Evolutionary conservation across 306 rosid species (phyloP).

Genomic region (Cucurbita argyrosperma): DNA sequence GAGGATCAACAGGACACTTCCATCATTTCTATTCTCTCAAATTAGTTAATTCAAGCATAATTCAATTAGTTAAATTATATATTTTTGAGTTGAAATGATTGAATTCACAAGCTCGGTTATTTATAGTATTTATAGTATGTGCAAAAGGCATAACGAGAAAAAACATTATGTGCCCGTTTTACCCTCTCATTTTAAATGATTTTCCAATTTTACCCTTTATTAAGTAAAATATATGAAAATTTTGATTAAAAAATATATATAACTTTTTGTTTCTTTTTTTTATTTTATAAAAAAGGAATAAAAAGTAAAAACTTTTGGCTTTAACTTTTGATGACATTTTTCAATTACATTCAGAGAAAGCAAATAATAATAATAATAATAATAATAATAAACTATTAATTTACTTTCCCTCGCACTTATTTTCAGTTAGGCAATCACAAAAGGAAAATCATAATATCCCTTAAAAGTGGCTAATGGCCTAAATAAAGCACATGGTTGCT

Average conservation of each 20-base stretch:
- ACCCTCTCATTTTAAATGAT: too few species aligned
- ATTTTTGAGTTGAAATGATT: too few species aligned
- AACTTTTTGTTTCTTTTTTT: not conserved
- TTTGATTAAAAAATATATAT: not conserved
- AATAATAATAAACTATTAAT: not conserved
- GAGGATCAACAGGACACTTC: conserved; percentile 69
- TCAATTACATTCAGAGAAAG: not conserved
- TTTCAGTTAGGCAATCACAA: not conserved
- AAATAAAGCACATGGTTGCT: not conserved
- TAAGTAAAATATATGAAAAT: not conserved
- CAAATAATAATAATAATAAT: too few species aligned
- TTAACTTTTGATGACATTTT: not conserved
- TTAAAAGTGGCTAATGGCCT: not conserved
- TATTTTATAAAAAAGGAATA: not conserved
- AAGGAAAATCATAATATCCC: not conserved
- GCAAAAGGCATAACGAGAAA: too few species aligned
- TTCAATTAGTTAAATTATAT: too few species aligned
- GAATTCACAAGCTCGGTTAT: too few species aligned
- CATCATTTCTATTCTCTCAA: conserved; percentile 3
- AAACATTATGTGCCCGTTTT: too few species aligned
- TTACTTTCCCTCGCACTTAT: not conserved
- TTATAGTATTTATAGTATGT: too few species aligned
- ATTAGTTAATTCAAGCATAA: too few species aligned
- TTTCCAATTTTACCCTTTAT: not conserved
- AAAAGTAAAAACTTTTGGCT: not conserved